Percentiles rank a stretch among this genome's conserved stretches.
phyloP scores from a whole-genome alignment of 75 land plant species.

The Gnetum montanum region DNA sequence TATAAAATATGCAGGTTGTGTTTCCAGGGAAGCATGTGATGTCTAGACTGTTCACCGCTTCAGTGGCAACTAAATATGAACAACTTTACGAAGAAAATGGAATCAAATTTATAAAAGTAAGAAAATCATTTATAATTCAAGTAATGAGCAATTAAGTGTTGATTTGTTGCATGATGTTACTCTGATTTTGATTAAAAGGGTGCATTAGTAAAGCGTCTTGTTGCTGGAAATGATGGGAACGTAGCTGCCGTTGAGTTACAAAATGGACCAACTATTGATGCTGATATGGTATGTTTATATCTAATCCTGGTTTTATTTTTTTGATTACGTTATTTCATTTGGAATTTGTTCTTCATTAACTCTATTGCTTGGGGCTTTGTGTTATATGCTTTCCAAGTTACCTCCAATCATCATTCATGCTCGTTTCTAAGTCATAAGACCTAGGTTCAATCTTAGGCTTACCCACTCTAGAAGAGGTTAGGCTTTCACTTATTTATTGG shows the following conservation, averaged over 20 bases:
- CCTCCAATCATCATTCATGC: too few species aligned
- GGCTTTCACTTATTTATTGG: too few species aligned
- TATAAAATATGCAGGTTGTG: constrained; percentile 71
- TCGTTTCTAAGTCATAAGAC: too few species aligned
- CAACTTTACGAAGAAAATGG: constrained; percentile 56
- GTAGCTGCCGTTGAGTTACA: constrained; percentile 59
- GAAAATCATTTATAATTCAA: neutral
- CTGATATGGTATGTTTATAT: constrained; percentile 51
- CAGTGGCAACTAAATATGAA: constrained; percentile 68
- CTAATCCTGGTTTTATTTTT: too few species aligned
- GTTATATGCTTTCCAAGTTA: too few species aligned
- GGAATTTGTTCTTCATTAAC: too few species aligned
- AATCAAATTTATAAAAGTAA: constrained; percentile 77
- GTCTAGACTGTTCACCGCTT: constrained; percentile 76
- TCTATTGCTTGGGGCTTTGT: too few species aligned
- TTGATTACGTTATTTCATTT: too few species aligned
- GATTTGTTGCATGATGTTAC: neutral
- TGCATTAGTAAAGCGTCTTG: constrained; percentile 33
- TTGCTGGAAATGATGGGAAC: constrained; percentile 43
- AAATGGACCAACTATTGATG: constrained; percentile 63
- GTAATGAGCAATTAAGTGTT: too few species aligned
- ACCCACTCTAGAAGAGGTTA: too few species aligned
- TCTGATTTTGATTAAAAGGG: constrained; percentile 25
- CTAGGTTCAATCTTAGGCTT: too few species aligned
- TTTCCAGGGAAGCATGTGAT: constrained; percentile 76